Base-by-base conservation (phyloP, 2,329 filamentous ascomycete genomes). In the Metarhizium rileyi region DNA sequence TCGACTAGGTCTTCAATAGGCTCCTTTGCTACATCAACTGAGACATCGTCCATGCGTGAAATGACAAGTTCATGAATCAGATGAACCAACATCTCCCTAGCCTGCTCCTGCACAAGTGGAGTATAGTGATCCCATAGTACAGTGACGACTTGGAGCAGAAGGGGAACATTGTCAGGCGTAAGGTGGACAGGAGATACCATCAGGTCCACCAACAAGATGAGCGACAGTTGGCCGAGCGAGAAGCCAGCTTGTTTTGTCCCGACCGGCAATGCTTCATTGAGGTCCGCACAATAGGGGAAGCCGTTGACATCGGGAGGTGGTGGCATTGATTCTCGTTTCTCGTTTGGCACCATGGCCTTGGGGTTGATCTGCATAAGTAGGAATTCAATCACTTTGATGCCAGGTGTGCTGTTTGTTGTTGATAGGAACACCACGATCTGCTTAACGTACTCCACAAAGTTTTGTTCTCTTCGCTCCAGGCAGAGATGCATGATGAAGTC, bases 41-140 rank as follows among this genome's bases (percentile, higher is more conserved):
- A 76, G 6, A 83, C 77, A 44, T 88, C 81, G 50, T 94, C 86
- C 52, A 95, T 83, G 42, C 72, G 76, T 1, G 81, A 81, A 26
- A 96, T 90, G 35, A 98, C 89, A 6, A 97, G 75, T 65, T 97
- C 93, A 59, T 98, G 93, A 44, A 98, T 94, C 18, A 98, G 77
- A 70, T 98, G 93, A 2, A 98, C 90, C 16, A 98, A 78, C 90
- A 98, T 95, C 67, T 98, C 93, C 45, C 90, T 83, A 27, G 94
- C 90, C 66, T 98, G 91, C 57, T 97, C 93, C 65, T 97, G 91
- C 1, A 98, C 93, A 10, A 96, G 79, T 3, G 88, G 83, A 1
- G 88, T 95, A 61, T 98, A 96, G 61, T 97, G 91, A 64, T 98
- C 94, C 93, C 93, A 98, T 2, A 97, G 77, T 3, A 97, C 89